A percentile compares a stretch with the other conserved stretches of the same genome.
Evolutionary conservation across 2,329 filamentous ascomycete genomes (phyloP).

Genomic region (Phialophora chinensis): DNA sequence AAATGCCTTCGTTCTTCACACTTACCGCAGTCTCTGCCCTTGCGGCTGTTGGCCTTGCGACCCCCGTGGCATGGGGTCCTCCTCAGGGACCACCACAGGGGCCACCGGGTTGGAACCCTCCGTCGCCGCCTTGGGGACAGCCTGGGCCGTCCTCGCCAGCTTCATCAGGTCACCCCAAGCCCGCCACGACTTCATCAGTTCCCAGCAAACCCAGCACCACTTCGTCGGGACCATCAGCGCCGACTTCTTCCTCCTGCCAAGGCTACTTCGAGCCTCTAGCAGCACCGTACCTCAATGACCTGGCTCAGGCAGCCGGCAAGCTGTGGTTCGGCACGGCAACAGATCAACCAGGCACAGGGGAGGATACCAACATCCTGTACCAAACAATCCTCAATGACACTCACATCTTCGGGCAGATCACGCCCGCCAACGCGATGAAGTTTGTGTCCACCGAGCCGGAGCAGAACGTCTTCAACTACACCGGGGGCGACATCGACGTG

Average conservation of each 20-base stretch:
- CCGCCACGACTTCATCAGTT: not conserved
- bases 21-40: conserved; percentile 17
- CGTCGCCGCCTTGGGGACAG: conserved; percentile 6
- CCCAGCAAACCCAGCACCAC: conserved; percentile 1
- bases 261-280: conserved; percentile 30
- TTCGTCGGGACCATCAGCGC: conserved; percentile 18
- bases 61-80: conserved; percentile 10
- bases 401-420: conserved; percentile 68
- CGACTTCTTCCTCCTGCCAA: conserved; percentile 16
- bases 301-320: conserved; percentile 62
- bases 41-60: conserved; percentile 18
- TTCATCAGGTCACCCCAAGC: not conserved
- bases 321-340: conserved; percentile 65
- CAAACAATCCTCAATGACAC: conserved; percentile 60
- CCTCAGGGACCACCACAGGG: conserved; percentile 7
- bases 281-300: conserved; percentile 56
- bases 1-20: conserved; percentile 7
- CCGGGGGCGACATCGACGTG: conserved; percentile 59
- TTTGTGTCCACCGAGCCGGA: conserved; percentile 60
- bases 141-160: conserved; percentile 5
- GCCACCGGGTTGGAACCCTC: conserved; percentile 15
- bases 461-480: conserved; percentile 64
- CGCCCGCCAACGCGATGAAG: conserved; percentile 68
- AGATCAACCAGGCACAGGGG: conserved; percentile 53
- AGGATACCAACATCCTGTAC: conserved; percentile 62